Percentiles rank a stretch among this genome's conserved stretches.
phyloP scores from a whole-genome alignment of 164 flowering plant species.

The Hamamelis virginiana region DNA sequence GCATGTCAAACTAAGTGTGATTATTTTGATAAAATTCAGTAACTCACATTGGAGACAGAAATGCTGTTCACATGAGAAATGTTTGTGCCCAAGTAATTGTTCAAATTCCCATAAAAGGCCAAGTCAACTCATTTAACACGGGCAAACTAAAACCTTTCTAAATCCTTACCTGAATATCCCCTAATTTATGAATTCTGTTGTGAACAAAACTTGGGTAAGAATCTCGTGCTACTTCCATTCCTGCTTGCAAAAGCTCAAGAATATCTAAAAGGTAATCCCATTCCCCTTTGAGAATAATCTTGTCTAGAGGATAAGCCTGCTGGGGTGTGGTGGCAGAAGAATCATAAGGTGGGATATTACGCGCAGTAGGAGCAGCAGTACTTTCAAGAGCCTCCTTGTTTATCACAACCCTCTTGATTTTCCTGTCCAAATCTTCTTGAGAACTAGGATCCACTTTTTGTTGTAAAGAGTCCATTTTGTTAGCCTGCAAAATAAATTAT shows the following conservation, averaged over 20 bases:
- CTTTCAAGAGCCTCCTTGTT: constrained; percentile 53
- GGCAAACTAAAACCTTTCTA: not conserved
- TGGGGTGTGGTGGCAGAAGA: constrained; percentile 58
- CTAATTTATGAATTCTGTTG: constrained; percentile 50
- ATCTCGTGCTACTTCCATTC: constrained; percentile 19
- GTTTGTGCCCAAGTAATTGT: not conserved
- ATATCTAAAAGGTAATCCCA: constrained; percentile 63
- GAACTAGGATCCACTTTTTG: constrained; percentile 37
- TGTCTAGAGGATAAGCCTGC: constrained; percentile 73
- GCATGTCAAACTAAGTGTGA: not conserved
- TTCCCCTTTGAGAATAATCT: constrained; percentile 69
- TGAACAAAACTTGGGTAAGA: constrained; percentile 65
- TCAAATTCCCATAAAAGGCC: not conserved
- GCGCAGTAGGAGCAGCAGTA: constrained; percentile 24
- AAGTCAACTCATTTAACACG: not conserved
- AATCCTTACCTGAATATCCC: constrained; percentile 47
- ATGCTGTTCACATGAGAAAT: no score
- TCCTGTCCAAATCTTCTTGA: constrained; percentile 28
- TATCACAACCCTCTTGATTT: constrained; percentile 28
- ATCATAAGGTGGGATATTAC: constrained; percentile 71
- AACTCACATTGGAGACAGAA: not conserved
- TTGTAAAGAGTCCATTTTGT: constrained; percentile 27
- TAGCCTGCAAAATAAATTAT: constrained; percentile 39
- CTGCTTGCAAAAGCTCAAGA: constrained; percentile 31
- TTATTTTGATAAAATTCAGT: not conserved